phyloP scores from a whole-genome alignment of 2,329 filamentous ascomycete species.

The Talaromyces sp. region DNA sequence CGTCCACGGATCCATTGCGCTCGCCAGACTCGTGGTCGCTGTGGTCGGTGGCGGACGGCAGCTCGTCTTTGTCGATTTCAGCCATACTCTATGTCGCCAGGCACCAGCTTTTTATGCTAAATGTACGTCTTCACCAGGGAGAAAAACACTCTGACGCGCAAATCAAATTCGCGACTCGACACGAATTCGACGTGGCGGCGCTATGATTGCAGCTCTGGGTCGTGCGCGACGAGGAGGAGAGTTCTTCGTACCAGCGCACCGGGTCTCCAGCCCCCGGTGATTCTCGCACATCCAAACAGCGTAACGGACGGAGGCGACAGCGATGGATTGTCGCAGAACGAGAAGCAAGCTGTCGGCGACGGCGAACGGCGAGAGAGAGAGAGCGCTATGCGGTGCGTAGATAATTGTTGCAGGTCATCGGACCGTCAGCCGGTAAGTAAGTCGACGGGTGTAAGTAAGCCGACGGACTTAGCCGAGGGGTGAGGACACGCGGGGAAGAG shows the following conservation, averaged over 20 bases:
- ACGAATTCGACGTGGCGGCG: neutral
- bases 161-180: neutral
- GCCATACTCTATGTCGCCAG: neutral
- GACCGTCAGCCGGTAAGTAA: neutral
- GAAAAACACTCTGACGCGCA: no score
- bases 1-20: slow-evolving; percentile 35
- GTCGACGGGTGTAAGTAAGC: neutral
- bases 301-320: neutral
- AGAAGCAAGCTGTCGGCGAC: neutral
- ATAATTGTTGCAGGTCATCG: neutral
- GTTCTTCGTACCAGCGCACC: slow-evolving; percentile 12
- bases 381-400: neutral
- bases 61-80: slow-evolving; percentile 24
- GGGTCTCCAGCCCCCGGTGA: slow-evolving; percentile 9
- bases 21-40: slow-evolving; percentile 35
- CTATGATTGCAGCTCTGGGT: neutral
- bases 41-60: slow-evolving; percentile 31
- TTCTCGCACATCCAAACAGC: slow-evolving; percentile 9
- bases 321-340: neutral
- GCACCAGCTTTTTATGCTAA: neutral
- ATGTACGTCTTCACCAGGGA: neutral
- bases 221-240: slow-evolving; percentile 5
- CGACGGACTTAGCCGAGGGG: neutral
- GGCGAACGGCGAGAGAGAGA: neutral
- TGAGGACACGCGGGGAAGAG: neutral